Evolutionary conservation across 352 stramenopile species (phyloP).

Genomic region (Aphanomyces euteiches): DNA sequence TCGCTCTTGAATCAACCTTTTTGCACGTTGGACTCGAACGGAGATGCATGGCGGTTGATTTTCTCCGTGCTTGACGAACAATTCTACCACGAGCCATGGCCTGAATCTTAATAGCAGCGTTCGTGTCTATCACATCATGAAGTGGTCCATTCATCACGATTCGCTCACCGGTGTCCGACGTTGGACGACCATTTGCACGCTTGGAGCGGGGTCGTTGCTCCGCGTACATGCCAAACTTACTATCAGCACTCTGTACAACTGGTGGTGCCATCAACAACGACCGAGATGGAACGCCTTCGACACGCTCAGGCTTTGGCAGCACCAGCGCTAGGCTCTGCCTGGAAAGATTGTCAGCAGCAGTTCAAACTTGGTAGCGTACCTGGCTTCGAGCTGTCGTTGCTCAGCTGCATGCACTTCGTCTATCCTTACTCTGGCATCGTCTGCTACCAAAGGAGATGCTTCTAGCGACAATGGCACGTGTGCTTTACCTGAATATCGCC

Average conservation of each 20-base stretch:
- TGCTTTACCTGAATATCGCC: not conserved
- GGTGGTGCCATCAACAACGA: too few relatives aligned
- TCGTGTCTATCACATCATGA: too few relatives aligned
- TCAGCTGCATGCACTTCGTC: constrained; percentile 5
- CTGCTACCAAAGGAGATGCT: too few relatives aligned
- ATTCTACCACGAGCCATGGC: not conserved
- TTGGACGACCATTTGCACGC: not conserved
- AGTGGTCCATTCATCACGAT: too few relatives aligned
- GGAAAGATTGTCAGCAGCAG: too few relatives aligned
- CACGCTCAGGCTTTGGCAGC: not conserved
- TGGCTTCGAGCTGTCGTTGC: not conserved
- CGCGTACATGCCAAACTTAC: too few relatives aligned
- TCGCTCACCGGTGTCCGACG: not conserved
- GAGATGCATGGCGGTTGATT: not conserved
- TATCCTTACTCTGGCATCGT: not conserved
- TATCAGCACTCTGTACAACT: too few relatives aligned
- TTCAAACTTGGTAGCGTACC: not conserved
- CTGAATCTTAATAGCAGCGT: constrained; percentile 14
- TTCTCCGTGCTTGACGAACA: not conserved
- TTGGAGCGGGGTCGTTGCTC: too few relatives aligned
- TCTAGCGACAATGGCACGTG: not conserved
- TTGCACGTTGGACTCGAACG: too few relatives aligned
- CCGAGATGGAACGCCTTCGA: not conserved
- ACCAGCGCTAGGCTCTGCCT: not conserved
- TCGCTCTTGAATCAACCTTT: too few relatives aligned